phyloP scores from a whole-genome alignment of 2,329 filamentous ascomycete species.

The Acrocalymma vagum region DNA sequence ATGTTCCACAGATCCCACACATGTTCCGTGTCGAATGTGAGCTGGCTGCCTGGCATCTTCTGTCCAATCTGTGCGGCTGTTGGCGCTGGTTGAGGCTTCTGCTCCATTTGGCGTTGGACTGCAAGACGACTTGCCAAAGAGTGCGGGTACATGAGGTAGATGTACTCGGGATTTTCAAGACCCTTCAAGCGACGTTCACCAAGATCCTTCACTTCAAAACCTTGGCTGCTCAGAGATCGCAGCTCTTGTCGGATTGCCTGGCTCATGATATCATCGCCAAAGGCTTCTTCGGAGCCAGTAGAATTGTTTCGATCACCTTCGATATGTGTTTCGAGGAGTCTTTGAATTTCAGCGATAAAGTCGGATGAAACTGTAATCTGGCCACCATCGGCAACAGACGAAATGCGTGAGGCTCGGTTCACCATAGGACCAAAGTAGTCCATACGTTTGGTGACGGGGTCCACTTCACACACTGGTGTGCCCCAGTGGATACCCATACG shows the following conservation, averaged over 20 bases:
- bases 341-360: conserved; percentile 95
- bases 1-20: conserved; percentile 92
- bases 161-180: conserved; percentile 93
- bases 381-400: conserved; percentile 91
- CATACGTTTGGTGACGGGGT: conserved; percentile 97
- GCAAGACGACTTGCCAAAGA: conserved; percentile 82
- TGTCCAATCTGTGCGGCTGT: conserved; percentile 64
- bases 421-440: conserved; percentile 99
- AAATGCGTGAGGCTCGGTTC: conserved; percentile 94
- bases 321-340: conserved; percentile 87
- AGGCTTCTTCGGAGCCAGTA: conserved; percentile 74
- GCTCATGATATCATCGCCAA: conserved; percentile 78
- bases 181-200: conserved; percentile 96
- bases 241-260: conserved; percentile 86
- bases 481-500: conserved; percentile 98
- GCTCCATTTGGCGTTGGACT: conserved; percentile 66
- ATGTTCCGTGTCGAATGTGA: conserved; percentile 83
- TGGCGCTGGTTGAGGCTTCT: conserved; percentile 44
- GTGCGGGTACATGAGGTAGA: conserved; percentile 96
- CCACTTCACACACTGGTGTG: conserved; percentile 90
- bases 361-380: conserved; percentile 97
- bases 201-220: conserved; percentile 96
- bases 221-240: conserved; percentile 84
- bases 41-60: conserved; percentile 68
- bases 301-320: conserved; percentile 79